A percentile compares a stretch with the other conserved stretches of the same genome.
phyloP scores from a whole-genome alignment of 1,284 basidiomycete genomes.

The Pseudozyma sp. region DNA sequence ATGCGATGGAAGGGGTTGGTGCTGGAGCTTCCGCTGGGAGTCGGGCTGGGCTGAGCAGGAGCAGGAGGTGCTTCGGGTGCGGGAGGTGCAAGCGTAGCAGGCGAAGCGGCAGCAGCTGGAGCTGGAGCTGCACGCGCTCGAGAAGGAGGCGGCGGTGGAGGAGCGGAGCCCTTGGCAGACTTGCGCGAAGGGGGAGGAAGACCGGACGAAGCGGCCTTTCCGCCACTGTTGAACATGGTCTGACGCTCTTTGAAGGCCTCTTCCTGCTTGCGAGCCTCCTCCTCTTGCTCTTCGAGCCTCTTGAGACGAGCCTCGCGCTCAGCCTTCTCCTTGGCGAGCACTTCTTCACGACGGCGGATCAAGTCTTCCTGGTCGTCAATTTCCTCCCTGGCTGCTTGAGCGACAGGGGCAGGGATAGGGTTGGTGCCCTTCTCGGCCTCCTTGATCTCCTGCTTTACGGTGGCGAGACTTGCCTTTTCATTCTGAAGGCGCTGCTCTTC shows the following conservation, averaged over 20 bases:
- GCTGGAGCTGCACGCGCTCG: slow-evolving; percentile 47
- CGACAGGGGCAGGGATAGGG: slow-evolving; percentile 50
- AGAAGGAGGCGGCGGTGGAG: slow-evolving; percentile 47
- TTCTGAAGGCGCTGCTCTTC: slow-evolving; percentile 60
- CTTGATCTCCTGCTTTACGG: slow-evolving; percentile 58
- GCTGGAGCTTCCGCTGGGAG: slow-evolving; percentile 35
- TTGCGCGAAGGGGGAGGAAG: slow-evolving; percentile 59
- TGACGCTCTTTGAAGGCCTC: slow-evolving; percentile 63
- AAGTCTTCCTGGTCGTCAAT: slow-evolving; percentile 58
- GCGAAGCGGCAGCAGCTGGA: slow-evolving; percentile 41
- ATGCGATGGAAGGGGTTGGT: slow-evolving; percentile 65
- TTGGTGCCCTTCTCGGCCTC: slow-evolving; percentile 45
- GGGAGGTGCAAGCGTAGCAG: slow-evolving; percentile 26
- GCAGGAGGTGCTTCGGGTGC: slow-evolving; percentile 32
- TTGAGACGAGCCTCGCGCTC: slow-evolving; percentile 58
- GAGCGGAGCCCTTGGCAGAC: slow-evolving; percentile 35
- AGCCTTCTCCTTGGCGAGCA: slow-evolving; percentile 62
- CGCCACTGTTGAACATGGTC: slow-evolving; percentile 46
- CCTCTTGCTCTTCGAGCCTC: slow-evolving; percentile 63
- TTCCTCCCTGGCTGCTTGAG: slow-evolving; percentile 61
- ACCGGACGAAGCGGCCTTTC: slow-evolving; percentile 35
- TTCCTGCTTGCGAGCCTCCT: slow-evolving; percentile 58
- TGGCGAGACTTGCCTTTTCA: slow-evolving; percentile 49
- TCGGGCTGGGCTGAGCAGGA: slow-evolving; percentile 33
- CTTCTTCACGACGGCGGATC: slow-evolving; percentile 61